Conservation (phyloP, 306 rosid genomes). For the Geum urbanum region DNA sequence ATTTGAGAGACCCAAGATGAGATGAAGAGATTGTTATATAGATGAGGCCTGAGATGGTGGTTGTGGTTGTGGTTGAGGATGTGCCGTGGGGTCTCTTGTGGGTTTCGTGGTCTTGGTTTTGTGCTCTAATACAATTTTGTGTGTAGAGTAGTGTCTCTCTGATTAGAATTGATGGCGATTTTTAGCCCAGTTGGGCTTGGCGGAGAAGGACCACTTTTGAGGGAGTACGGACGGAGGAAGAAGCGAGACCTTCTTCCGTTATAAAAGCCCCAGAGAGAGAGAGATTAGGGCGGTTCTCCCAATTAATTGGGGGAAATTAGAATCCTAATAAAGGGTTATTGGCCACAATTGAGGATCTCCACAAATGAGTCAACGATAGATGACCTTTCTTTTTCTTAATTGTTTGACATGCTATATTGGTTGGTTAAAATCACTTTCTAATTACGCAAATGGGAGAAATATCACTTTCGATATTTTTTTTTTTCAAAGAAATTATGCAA, state of each 20-base stretch:
- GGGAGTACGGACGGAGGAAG: neutral
- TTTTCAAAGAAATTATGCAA: too few species aligned
- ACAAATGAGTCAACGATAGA: too few species aligned
- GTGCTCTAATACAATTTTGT: neutral
- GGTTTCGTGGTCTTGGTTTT: constrained; percentile 24
- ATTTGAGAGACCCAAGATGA: neutral
- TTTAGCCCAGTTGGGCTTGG: neutral
- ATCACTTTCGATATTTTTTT: too few species aligned
- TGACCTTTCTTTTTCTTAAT: too few species aligned
- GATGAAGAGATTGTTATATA: constrained; percentile 22
- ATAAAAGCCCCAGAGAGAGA: too few species aligned
- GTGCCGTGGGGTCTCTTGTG: constrained; percentile 16
- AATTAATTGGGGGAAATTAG: neutral
- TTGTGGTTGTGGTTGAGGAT: constrained; percentile 34
- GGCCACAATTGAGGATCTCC: neutral
- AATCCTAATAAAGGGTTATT: neutral
- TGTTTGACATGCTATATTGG: too few species aligned
- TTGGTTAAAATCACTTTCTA: too few species aligned
- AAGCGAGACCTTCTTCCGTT: neutral
- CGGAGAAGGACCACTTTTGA: neutral
- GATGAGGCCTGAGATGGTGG: constrained; percentile 15
- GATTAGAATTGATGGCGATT: neutral
- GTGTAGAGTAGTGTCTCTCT: neutral
- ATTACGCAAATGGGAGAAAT: too few species aligned
- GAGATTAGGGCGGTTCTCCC: neutral